Base-by-base conservation (phyloP, 805 yeast genomes). In the Candida multigemmis region DNA sequence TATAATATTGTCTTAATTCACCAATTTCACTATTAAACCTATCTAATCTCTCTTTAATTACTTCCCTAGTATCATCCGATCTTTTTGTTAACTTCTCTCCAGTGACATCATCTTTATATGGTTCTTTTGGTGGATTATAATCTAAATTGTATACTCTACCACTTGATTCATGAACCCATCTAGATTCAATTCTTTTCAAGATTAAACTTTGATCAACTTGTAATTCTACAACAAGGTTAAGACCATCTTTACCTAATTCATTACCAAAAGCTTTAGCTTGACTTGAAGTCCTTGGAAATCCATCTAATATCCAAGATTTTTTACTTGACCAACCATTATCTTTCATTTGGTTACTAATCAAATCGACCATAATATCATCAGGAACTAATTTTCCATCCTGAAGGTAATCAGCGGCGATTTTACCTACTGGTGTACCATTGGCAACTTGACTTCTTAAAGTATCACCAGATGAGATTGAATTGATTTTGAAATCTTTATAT, bases 131-230 rank as follows among this genome's bases (percentile, higher is more conserved):
- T 5, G 96, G 96, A 42, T 82, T 86, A 53, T 85, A 87, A 30
- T 83, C 75, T 36, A 82, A 48, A 48, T 83, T 89, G 50, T 87
- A 87, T 3, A 86, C 78, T 37, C 96, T 60, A 1, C 96, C 96
- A 27, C 94, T 81, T 0, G 82, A 74, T 9, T 66, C 48, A 51
- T 87, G 96, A 21, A 86, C 79, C 77, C 83, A 85, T 39, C 96
- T 57, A 35, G 83, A 80, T 41, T 79, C 81, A 12, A 89, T 84
- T 45, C 97, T 65, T 19, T 77, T 77, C 14, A 86, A 52, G 15
- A 87, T 87, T 5, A 80, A 82, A n/a, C 64, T 63, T 29, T 79
- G 79, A n/a, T 94, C 94, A 5, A 89, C 96, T 32, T 78, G 76
- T 23, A 87, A 56, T 45, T 85, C 91, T 4, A 89, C 81, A n/a